Evolutionary conservation across 1,284 basidiomycete genomes (phyloP), one percentile per base, ranked within the genome.

Genomic region (Boletus sp.): DNA sequence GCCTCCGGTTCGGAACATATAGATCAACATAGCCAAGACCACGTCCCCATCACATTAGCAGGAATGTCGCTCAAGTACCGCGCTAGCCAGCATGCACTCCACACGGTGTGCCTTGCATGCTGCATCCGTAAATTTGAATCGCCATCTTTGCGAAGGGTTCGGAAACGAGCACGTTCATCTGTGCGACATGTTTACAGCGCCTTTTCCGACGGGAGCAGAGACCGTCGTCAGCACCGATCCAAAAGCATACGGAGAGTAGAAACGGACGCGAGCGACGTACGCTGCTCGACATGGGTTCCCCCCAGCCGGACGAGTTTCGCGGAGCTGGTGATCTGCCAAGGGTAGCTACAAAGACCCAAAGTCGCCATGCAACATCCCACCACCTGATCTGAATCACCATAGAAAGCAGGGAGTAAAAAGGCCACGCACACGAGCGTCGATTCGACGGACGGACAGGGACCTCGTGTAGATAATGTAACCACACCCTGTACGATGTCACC

Each of bases 401-500:
- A 14, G 21, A 38, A 16, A 38, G 8, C 19, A 38, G 37, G 37
- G 19, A 21, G 17, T 7, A 38, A 38, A 38, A 44, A n/a, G 19
- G n/a, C 16, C 11, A 30, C 27, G n/a, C 30, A 31, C 48, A 31
- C 13, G 11, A 33, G 19, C 48, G 30, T 31, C 48, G 48, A 49
- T 49, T 49, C 30, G 30, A 23, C 21, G 30, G 10, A 23, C 30
- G 21, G 17, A n/a, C 21, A 40, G n/a, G n/a, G 11, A 33, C 48
- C 30, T 49, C 30, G 25, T 49, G 48, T n/a, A 49, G 11, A 21
- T 31, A 49, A 49, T 27, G 47, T 19, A 4, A 30, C 47, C 48
- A 44, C 16, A 33, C 52, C 52, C 40, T 54, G 52, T 4, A 44
- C 44, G 52, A 54, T 44, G 40, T 54, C 52, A 44, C 27, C 27